A percentile compares a stretch with the other conserved stretches of the same genome.
phyloP scores from a whole-genome alignment of 2,329 filamentous ascomycete species.

The Diaporthe caulivora region DNA sequence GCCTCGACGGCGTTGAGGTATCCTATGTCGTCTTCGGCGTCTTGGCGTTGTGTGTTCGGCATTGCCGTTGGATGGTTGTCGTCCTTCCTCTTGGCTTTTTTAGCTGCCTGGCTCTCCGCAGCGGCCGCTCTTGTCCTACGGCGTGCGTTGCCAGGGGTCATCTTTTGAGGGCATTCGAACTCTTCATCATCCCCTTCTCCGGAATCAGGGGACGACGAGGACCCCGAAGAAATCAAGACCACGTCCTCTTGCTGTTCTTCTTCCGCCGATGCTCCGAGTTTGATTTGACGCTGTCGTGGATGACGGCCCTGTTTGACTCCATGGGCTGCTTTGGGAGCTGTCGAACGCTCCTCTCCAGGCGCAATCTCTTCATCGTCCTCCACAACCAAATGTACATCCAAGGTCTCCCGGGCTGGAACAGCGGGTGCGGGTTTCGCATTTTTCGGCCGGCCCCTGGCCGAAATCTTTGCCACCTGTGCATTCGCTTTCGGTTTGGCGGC shows the following conservation, averaged over 20 bases:
- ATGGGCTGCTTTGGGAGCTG: not conserved
- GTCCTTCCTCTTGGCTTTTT: not conserved
- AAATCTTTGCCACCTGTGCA: not conserved
- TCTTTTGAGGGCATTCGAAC: not conserved
- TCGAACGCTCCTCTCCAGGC: not conserved
- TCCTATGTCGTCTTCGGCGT: not conserved
- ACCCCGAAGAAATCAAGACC: not conserved
- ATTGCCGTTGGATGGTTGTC: not conserved
- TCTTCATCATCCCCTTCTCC: slow-evolving; percentile 11
- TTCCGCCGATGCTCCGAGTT: not conserved
- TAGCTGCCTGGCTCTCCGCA: not conserved
- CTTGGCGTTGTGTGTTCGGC: not conserved
- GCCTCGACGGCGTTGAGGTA: too few relatives aligned
- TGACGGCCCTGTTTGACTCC: not conserved
- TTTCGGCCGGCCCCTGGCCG: not conserved
- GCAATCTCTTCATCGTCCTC: not conserved
- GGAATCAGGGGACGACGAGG: not conserved
- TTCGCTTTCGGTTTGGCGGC: not conserved
- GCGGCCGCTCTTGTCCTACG: slow-evolving; percentile 14
- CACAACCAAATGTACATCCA: not conserved
- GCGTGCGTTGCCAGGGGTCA: not conserved
- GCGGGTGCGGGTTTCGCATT: not conserved
- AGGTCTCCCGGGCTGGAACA: too few relatives aligned
- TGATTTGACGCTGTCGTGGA: not conserved
- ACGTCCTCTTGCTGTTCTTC: not conserved